These are phyloP conservation scores for Stephanodiscus minutulus DNA, from an alignment of 108 stramenopile species.

Conservation along the genomic window DNA sequence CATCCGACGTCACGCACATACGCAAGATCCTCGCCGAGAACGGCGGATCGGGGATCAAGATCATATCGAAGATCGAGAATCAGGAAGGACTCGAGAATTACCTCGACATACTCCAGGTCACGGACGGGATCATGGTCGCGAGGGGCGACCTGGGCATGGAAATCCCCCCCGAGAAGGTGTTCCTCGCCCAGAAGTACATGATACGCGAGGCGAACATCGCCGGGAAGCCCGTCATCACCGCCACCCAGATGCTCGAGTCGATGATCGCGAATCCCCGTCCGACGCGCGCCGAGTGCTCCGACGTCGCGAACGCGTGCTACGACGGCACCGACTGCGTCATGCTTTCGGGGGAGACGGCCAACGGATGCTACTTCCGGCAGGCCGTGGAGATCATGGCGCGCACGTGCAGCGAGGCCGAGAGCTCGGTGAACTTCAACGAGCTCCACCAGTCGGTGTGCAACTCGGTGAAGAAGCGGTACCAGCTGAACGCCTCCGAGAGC, in stretches of 20 bases:
- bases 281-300: slow-evolving; percentile 98
- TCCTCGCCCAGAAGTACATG: slow-evolving; percentile 87
- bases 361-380: slow-evolving; percentile 72
- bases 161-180: slow-evolving; percentile 94
- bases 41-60: slow-evolving; percentile 87
- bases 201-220: slow-evolving; percentile 92
- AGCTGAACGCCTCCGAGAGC: slow-evolving; percentile 75
- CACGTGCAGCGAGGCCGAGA: slow-evolving; percentile 89
- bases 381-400: slow-evolving; percentile 94
- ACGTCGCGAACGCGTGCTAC: slow-evolving; percentile 98
- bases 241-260: slow-evolving; percentile 97
- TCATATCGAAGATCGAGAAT: slow-evolving; percentile 98
- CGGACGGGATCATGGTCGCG: slow-evolving; percentile 97
- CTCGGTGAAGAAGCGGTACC: slow-evolving; percentile 51
- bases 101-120: slow-evolving; percentile 86
- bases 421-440: slow-evolving; percentile 63
- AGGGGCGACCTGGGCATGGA: slow-evolving; percentile 98
- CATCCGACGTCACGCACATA: slow-evolving; percentile 82
- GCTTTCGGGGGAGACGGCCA: slow-evolving; percentile 94
- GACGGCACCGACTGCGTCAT: slow-evolving; percentile 91
- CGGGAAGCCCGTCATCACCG: slow-evolving; percentile 94
- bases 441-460: slow-evolving; percentile 72
- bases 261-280: slow-evolving; percentile 99
- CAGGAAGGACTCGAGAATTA: slow-evolving; percentile 95
- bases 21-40: slow-evolving; percentile 87